Conservation (phyloP, 805 yeast species). For the Metschnikowia gruessii region DNA sequence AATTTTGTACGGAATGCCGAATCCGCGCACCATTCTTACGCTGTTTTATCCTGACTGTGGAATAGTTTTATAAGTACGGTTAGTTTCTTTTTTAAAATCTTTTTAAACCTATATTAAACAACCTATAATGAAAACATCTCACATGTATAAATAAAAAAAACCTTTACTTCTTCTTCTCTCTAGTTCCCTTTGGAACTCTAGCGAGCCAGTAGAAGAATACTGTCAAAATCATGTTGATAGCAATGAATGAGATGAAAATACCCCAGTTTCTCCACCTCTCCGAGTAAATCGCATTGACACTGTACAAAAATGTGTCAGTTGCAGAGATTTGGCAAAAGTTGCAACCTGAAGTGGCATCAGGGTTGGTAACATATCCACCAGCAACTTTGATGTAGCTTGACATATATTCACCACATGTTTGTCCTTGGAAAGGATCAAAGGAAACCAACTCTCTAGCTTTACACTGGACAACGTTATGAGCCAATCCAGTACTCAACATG, state of each 20-base stretch:
- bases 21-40: too few species aligned
- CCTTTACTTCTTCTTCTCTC: conserved; percentile 30
- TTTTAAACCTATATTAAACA: neutral
- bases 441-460: conserved; percentile 26
- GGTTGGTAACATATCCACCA: conserved; percentile 59
- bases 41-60: too few species aligned
- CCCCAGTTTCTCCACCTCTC: conserved; percentile 70
- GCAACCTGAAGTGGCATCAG: conserved; percentile 56
- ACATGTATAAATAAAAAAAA: neutral
- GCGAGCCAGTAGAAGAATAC: conserved; percentile 53
- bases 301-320: conserved; percentile 59
- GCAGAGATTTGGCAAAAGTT: conserved; percentile 53
- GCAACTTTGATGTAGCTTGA: conserved; percentile 36
- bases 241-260: conserved; percentile 49
- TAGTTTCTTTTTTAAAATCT: too few species aligned
- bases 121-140: neutral
- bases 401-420: conserved; percentile 61
- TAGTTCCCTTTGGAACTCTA: conserved; percentile 68
- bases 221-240: conserved; percentile 32
- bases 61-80: too few species aligned
- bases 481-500: conserved; percentile 42
- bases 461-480: conserved; percentile 50
- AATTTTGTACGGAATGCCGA: too few species aligned
- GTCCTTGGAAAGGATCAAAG: conserved; percentile 48
- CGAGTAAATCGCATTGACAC: conserved; percentile 41